phyloP scores from a whole-genome alignment of 2,329 filamentous ascomycete genomes.

The Xylariaceae sp. region DNA sequence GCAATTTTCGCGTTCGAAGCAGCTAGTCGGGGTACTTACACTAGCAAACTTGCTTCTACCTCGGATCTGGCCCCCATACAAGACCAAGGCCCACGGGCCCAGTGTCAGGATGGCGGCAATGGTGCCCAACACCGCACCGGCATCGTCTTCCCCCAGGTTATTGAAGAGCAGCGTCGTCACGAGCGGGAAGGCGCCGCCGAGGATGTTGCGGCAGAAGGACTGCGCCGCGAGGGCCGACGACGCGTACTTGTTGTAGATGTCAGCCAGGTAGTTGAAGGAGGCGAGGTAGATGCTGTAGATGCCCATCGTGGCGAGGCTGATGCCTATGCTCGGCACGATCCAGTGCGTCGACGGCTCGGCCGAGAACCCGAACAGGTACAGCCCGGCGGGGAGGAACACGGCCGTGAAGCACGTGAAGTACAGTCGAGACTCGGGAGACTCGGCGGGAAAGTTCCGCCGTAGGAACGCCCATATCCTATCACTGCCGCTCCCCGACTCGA shows the following conservation, averaged over 20 bases:
- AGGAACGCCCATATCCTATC: slow-evolving; percentile 46
- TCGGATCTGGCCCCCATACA: slow-evolving; percentile 72
- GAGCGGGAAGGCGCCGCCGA: slow-evolving; percentile 76
- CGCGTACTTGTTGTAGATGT: slow-evolving; percentile 80
- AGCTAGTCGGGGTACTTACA: slow-evolving; percentile 33
- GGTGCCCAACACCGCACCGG: slow-evolving; percentile 70
- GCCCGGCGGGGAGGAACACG: slow-evolving; percentile 67
- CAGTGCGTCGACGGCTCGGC: slow-evolving; percentile 58
- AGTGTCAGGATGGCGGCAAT: slow-evolving; percentile 63
- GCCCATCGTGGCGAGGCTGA: slow-evolving; percentile 73
- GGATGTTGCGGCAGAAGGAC: slow-evolving; percentile 76
- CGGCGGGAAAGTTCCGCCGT: slow-evolving; percentile 41
- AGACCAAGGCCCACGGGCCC: slow-evolving; percentile 82
- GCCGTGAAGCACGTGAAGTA: slow-evolving; percentile 79
- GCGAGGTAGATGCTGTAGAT: slow-evolving; percentile 84
- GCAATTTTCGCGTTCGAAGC: no score
- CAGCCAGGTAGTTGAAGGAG: slow-evolving; percentile 88
- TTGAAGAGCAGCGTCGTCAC: slow-evolving; percentile 69
- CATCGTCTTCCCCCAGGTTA: slow-evolving; percentile 63
- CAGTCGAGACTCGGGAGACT: slow-evolving; percentile 68
- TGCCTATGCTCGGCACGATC: slow-evolving; percentile 64
- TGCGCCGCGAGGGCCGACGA: slow-evolving; percentile 83
- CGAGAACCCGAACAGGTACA: slow-evolving; percentile 78
- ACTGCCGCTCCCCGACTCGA: slow-evolving; percentile 19
- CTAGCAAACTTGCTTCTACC: slow-evolving; percentile 70